phyloP scores from a whole-genome alignment of 2,329 filamentous ascomycete genomes.

The Arachnopeziza araneosa region DNA sequence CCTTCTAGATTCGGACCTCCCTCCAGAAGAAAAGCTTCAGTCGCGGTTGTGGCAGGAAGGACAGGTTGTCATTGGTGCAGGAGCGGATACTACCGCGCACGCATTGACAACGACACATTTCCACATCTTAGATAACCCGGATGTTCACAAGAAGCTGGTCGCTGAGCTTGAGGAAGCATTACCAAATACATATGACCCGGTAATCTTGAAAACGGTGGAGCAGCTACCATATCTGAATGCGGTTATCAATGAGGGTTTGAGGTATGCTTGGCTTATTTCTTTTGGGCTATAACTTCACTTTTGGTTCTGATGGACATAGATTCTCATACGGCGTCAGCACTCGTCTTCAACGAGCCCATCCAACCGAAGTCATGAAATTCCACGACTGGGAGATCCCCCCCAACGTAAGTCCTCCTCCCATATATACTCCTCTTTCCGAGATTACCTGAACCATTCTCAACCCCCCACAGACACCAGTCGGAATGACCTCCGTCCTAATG shows the following conservation, averaged over 20 bases:
- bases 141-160: slow-evolving; percentile 11
- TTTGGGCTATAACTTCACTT: neutral
- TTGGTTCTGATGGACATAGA: neutral
- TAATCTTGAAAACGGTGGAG: slow-evolving; percentile 18
- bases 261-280: slow-evolving; percentile 10
- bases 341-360: slow-evolving; percentile 14
- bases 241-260: slow-evolving; percentile 35
- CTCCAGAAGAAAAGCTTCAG: slow-evolving; percentile 5
- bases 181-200: neutral
- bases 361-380: slow-evolving; percentile 24
- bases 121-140: slow-evolving; percentile 16
- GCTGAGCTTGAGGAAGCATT: slow-evolving; percentile 12
- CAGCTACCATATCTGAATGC: slow-evolving; percentile 26
- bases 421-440: slow-evolving; percentile 11
- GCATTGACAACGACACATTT: neutral
- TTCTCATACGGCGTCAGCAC: slow-evolving; percentile 13
- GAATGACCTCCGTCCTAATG: slow-evolving; percentile 19
- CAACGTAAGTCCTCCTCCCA: neutral
- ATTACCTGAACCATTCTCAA: neutral
- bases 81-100: slow-evolving; percentile 7
- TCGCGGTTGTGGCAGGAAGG: slow-evolving; percentile 4
- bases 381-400: neutral
- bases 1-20: slow-evolving; percentile 3
- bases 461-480: slow-evolving; percentile 14
- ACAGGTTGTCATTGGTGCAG: slow-evolving; percentile 7